A percentile compares a stretch with the other conserved stretches of the same genome.
Conservation (phyloP, 1,284 basidiomycete species). For the Cronartium ribicola region DNA sequence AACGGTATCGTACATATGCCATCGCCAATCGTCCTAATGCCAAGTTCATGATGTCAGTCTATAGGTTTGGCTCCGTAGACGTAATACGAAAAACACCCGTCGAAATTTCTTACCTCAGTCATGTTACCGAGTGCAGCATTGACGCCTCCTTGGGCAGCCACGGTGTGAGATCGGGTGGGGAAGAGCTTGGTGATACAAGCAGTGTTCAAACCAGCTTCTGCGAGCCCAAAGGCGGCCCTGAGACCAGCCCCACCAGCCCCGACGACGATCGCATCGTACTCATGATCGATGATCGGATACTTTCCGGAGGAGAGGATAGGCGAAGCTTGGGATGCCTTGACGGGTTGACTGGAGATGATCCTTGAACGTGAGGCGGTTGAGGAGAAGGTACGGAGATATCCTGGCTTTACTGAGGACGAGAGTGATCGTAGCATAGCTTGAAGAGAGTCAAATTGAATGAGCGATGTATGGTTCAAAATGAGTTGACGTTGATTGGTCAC, state of each 20-base stretch:
- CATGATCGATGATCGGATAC: constrained; percentile 94
- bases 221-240: constrained; percentile 96
- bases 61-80: not conserved
- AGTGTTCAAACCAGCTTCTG: constrained; percentile 94
- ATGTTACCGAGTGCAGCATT: constrained; percentile 99
- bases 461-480: no score
- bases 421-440: constrained; percentile 29
- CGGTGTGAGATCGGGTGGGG: constrained; percentile 98
- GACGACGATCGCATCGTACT: constrained; percentile 48
- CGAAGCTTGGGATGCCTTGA: constrained; percentile 76
- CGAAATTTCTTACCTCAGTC: constrained; percentile 65
- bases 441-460: no score
- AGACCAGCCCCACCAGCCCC: constrained; percentile 96
- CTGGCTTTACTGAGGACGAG: constrained; percentile 11
- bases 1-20: constrained; percentile 83
- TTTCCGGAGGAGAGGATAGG: constrained; percentile 60
- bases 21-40: constrained; percentile 76
- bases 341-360: constrained; percentile 69
- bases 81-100: not conserved
- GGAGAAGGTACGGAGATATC: constrained; percentile 45
- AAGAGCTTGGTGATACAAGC: constrained; percentile 86
- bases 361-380: constrained; percentile 51
- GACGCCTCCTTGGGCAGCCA: constrained; percentile 98
- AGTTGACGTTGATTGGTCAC: no score
- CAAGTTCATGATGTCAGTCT: not conserved